These are phyloP conservation scores for Cercophora samala DNA, from an alignment of 495 filamentous ascomycete species.

Conservation along the genomic window DNA sequence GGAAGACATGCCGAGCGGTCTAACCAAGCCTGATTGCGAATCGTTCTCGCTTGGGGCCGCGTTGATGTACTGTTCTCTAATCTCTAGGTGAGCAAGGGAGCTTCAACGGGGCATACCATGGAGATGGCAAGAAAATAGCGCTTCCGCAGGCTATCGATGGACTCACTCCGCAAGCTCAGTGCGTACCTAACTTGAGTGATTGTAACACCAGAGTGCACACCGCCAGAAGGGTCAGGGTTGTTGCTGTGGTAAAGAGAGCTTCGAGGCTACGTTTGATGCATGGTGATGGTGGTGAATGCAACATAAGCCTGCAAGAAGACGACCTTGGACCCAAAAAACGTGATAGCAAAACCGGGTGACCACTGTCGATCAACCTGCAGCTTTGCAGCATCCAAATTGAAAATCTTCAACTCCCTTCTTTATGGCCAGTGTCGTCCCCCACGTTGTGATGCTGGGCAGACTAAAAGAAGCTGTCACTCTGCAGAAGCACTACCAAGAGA, in stretches of 20 bases:
- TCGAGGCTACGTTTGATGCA: conserved; percentile 8
- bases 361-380: conserved; percentile 28
- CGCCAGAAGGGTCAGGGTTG: conserved; percentile 16
- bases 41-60: neutral
- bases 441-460: conserved; percentile 3
- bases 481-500: conserved; percentile 9
- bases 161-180: neutral
- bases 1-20: neutral
- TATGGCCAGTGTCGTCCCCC: conserved; percentile 7
- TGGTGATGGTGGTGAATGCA: conserved; percentile 22
- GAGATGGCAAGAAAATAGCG: neutral
- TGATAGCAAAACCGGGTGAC: conserved; percentile 25
- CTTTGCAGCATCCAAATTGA: conserved; percentile 16
- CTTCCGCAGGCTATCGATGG: neutral
- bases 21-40: neutral
- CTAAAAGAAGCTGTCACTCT: conserved; percentile 2
- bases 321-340: conserved; percentile 6
- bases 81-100: neutral
- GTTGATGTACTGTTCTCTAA: neutral
- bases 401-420: neutral
- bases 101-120: neutral
- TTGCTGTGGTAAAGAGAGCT: neutral
- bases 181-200: conserved; percentile 1
- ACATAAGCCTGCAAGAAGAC: conserved; percentile 20
- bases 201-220: conserved; percentile 11